Base-by-base conservation (phyloP, 176 grass and related monocot species). In the Bothriochloa decipiens region DNA sequence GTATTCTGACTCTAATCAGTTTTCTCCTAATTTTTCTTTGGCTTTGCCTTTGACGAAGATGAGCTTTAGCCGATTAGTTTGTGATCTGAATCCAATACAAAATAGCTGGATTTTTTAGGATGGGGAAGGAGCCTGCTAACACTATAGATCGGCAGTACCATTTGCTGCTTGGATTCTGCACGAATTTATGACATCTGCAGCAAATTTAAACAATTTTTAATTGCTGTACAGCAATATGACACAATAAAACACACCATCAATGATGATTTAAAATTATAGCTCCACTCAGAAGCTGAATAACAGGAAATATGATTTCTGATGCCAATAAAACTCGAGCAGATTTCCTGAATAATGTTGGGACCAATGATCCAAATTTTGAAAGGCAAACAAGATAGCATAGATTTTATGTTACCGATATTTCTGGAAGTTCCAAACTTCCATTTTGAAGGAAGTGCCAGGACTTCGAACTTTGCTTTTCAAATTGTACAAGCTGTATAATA, bases 361-460 rank as follows among this genome's bases (percentile, higher is more conserved):
- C 11, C 57, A 50, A 68, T 23, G 26, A 58, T 70, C 37, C 47
- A 40, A 47, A 26, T 40, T 69, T 62, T 61, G 35, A 49, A 77
- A 27, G 1, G 20, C 22, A 18, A 41, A 39, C 25, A 45, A 46
- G 22, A 33, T 61, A n/a, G 49, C 77, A 75, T 69, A 18, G 18
- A 9, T 15, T 35, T 46, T 53, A 15, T 64, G 50, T 70, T 72
- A 71, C 74, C 55, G 16, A 78, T n/a, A 45, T 52, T 68, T 78
- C 75, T 64, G 43, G 29, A 81, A 75, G 46, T 37, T 28, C 25
- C 25, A 75, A 81, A 43, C 23, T 81, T 75, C 33, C 68, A 22
- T 63, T 50, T 25, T 3, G 15, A 63, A 82, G 4, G 74, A 58
- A 77, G 49, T 67, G 52, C 55, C 52, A 64, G 32, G 45, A 15